Percentiles rank a stretch among this genome's conserved stretches.
Conservation (phyloP, 148 eudicot species). For the Camellia granthamiana region DNA sequence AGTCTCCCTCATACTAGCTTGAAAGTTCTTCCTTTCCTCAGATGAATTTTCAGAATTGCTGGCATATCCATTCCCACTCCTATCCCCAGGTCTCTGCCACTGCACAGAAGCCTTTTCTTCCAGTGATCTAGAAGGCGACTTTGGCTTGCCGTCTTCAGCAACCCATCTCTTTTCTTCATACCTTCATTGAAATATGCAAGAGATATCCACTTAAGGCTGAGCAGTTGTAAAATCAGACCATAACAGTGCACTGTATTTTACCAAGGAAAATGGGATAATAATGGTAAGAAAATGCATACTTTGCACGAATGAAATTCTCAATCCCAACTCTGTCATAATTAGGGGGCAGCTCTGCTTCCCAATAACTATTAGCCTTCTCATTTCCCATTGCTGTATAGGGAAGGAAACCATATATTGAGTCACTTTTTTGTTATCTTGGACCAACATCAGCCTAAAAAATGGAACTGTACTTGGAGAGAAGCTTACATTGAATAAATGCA, state of each 20-base stretch:
- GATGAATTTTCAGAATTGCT: conserved; percentile 35
- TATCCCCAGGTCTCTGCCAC: conserved; percentile 58
- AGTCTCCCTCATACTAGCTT: conserved; percentile 39
- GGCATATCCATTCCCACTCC: conserved; percentile 47
- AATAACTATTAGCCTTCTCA: conserved; percentile 76
- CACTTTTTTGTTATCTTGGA: neutral
- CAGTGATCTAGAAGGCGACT: conserved; percentile 50
- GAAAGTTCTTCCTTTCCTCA: conserved; percentile 52
- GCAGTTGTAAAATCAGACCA: neutral
- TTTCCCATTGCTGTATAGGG: conserved; percentile 83
- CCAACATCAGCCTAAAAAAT: conserved; percentile 12
- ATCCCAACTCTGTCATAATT: conserved; percentile 97
- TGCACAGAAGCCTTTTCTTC: conserved; percentile 57
- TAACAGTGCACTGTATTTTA: neutral
- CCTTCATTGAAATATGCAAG: conserved; percentile 31
- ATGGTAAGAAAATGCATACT: conserved; percentile 45
- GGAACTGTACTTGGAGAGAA: conserved; percentile 3
- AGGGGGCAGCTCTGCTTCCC: conserved; percentile 98
- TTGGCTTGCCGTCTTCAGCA: conserved; percentile 51
- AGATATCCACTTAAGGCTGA: conserved; percentile 4
- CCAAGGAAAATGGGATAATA: neutral
- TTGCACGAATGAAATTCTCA: conserved; percentile 98
- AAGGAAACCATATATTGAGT: conserved; percentile 15
- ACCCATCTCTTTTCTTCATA: conserved; percentile 99
- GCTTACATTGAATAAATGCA: conserved; percentile 90